Evolutionary conservation across 2,329 filamentous ascomycete genomes (phyloP).

Genomic region (Sporothrix pallida): DNA sequence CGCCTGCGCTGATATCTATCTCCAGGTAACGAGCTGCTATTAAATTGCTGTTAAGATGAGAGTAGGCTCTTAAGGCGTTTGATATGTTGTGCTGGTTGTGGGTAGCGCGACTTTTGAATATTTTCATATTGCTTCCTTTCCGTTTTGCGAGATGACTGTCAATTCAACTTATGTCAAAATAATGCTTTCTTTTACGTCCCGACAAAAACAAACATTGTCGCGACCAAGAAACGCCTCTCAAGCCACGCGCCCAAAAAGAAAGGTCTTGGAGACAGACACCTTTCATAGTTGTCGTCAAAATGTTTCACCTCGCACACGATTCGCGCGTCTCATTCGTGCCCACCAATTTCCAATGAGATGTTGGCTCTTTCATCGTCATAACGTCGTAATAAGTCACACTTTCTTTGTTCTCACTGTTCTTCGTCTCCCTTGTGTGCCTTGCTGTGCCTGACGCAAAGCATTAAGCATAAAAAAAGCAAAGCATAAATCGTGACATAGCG

Average conservation of each 20-base stretch:
- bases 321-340: not conserved
- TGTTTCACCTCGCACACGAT: slow-evolving; percentile 1
- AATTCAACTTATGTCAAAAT: not conserved
- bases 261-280: not conserved
- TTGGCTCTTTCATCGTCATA: not conserved
- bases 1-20: too few relatives aligned
- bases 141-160: not conserved
- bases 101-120: not conserved
- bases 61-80: too few relatives aligned
- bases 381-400: not conserved
- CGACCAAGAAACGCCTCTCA: not conserved
- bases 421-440: slow-evolving; percentile 18
- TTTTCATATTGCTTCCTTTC: not conserved
- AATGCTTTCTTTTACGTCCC: not conserved
- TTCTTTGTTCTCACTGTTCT: not conserved
- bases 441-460: slow-evolving; percentile 5
- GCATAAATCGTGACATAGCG: not conserved
- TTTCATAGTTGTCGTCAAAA: not conserved
- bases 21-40: too few relatives aligned
- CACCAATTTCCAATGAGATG: not conserved
- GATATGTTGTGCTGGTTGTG: not conserved
- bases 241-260: not conserved
- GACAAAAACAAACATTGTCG: not conserved
- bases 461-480: not conserved
- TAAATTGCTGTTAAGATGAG: too few relatives aligned